Evolutionary conservation across 2,329 filamentous ascomycete species (phyloP), one percentile per base, ranked within the genome.

Genomic region (Penicillium sp.): DNA sequence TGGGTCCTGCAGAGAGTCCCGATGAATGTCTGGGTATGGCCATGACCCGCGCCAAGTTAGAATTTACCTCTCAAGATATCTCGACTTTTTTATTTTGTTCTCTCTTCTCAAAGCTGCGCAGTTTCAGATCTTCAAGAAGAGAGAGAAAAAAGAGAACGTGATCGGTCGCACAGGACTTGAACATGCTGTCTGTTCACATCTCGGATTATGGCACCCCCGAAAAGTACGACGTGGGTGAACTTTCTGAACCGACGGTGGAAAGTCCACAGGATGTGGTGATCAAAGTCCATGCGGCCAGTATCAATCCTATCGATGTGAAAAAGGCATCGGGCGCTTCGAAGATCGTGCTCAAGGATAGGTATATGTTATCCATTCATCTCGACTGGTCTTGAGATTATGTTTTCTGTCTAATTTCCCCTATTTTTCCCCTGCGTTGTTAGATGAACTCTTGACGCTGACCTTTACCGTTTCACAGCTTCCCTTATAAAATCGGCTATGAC

Each of bases 301-400:
- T 75, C 37, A 76, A 76, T 52, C 72, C 73, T 1, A 59, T 74
- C 6, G 73, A 75, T 57, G 67, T 74, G 3, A 69, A 70, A 43
- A 66, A 67, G 43, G 72, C 70, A 2, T 57, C 58, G 8, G 70
- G 70, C 0, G 48, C 56, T 2, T 53, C 66, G 27, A 71, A 69
- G 45, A 25, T 58, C 9, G 56, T 63, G 12, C 27, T 64, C 7
- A 52, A 56, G 25, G 61, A 66, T 39, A 44, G 49, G 66, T 68
- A 54, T 42, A 57, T 39, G 18, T 18, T 18, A 18, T 18, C 2
- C 3, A 3, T 18, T 18, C 18, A 18, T 18, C 18, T 18, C 18
- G 18, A 18, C 18, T 18, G 18, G 18, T 18, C 18, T 18, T 18
- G 18, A 18, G 18, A 18, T 18, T 18, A 18, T 18, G 18, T 18